Base-by-base conservation (phyloP, 768 basidiomycete genomes). In the Tulasnella sp. region DNA sequence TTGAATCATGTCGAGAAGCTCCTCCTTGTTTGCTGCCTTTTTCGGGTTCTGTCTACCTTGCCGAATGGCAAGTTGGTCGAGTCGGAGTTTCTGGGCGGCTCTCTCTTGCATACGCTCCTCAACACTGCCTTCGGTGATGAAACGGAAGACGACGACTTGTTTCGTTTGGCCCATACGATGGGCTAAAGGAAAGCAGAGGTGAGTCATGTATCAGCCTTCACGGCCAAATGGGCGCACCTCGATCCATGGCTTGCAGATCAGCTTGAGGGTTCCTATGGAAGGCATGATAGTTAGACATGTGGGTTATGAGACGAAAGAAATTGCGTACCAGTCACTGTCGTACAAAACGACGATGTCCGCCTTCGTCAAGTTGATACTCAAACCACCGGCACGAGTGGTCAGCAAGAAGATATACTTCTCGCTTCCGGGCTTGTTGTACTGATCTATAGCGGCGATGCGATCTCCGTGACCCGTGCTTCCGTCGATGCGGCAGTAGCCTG, bases 231-330 rank as follows among this genome's bases (percentile, higher is more conserved):
- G 18, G 4, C 76, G 4, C 48, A 77, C 76, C 76, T 80, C 96
- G 94, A 84, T 99, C 96, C 97, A 98, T 98, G 6, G 98, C 98
- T 85, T 99, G 98, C 72, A 99, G 86, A 88, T 99, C 98, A 2
- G 97, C 98, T 87, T 99, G 98, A 1, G 98, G 97, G 85, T 99
- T 99, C 96, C 94, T 96, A 82, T 16, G 22, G 20, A 7, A 64
- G 22, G 16, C 64, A 42, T 1, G 41, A 78, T 42, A 42, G 7
- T 22, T n/a, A 75, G 31, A 69, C 82, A 75, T 12, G 64, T 5
- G 34, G 9, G 16, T 0, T 9, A 72, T 40, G n/a, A 44, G 20
- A 16, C 31, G 72, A 75, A 83, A 82, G 44, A 48, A n/a, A 50
- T 22, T 58, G 85, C 89, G 73, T 37, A 94, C 97, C 98, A 99